phyloP scores from a whole-genome alignment of 192 early-diverging fungal species.

The Podochytrium sp. region DNA sequence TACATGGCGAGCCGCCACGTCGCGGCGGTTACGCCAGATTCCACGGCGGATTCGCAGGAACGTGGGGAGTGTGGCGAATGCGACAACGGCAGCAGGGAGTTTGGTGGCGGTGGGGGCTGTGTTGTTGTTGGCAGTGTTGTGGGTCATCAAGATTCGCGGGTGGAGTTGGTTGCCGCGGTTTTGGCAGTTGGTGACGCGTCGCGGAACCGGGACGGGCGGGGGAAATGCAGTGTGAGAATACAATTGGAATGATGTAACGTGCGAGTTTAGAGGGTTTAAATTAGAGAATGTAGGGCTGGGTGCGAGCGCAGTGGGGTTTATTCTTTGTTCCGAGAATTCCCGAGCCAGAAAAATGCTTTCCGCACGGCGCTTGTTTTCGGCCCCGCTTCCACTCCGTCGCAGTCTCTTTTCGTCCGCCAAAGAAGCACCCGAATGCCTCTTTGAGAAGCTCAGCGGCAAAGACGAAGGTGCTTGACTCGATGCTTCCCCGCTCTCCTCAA shows the following conservation, averaged over 20 bases:
- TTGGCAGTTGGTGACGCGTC: constrained; percentile 16
- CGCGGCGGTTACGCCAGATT: not conserved
- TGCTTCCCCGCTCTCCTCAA: not conserved
- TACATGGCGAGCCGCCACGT: constrained; percentile 3
- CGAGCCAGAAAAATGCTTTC: too few relatives aligned
- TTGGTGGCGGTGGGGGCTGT: constrained; percentile 16
- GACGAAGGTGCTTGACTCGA: too few relatives aligned
- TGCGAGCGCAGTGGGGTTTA: too few relatives aligned
- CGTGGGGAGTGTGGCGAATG: not conserved
- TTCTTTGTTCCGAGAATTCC: too few relatives aligned
- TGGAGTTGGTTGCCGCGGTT: constrained; percentile 20
- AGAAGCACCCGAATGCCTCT: constrained; percentile 26
- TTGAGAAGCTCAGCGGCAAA: constrained; percentile 20
- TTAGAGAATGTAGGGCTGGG: too few relatives aligned
- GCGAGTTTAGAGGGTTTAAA: too few relatives aligned
- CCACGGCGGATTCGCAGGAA: not conserved
- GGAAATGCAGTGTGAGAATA: too few relatives aligned
- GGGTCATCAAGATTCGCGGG: constrained; percentile 12
- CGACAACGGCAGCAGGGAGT: not conserved
- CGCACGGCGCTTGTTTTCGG: too few relatives aligned
- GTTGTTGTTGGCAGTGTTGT: constrained; percentile 3
- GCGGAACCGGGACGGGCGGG: too few relatives aligned
- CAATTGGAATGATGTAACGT: too few relatives aligned
- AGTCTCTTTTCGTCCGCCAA: not conserved
- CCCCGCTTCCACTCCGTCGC: too few relatives aligned